Percentiles rank a stretch among this genome's conserved stretches.
These are phyloP conservation scores for Pseudogymnoascus sp. DNA, from an alignment of 2,329 filamentous ascomycete species.

Conservation along the genomic window DNA sequence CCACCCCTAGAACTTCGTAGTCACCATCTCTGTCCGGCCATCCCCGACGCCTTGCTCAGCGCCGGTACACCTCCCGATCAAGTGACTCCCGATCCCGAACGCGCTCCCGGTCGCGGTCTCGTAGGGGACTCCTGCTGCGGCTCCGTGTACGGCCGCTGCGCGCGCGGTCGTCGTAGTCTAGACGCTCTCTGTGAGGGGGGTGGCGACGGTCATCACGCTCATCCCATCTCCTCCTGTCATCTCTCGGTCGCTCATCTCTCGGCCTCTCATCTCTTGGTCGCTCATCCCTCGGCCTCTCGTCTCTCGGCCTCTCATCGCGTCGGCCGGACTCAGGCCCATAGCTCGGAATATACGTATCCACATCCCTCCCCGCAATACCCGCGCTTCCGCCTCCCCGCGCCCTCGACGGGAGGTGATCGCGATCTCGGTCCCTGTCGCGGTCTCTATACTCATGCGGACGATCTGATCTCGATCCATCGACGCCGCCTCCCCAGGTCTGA, in stretches of 20 bases:
- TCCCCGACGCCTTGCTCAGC: background rate
- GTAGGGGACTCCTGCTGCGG: conserved; percentile 38
- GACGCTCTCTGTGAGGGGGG: conserved; percentile 33
- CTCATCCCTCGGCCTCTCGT: conserved; percentile 31
- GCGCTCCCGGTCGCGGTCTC: conserved; percentile 35
- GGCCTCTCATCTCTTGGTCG: conserved; percentile 35
- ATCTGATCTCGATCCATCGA: conserved; percentile 26
- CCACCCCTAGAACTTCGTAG: background rate
- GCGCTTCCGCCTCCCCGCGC: conserved; percentile 17
- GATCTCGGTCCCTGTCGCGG: conserved; percentile 32
- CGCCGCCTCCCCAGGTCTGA: conserved; percentile 4
- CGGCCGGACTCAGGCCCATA: conserved; percentile 35
- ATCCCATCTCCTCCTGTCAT: conserved; percentile 29
- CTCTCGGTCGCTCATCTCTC: conserved; percentile 21
- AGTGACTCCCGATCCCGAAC: conserved; percentile 34
- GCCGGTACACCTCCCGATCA: conserved; percentile 17
- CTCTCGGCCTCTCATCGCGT: conserved; percentile 26
- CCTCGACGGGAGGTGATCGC: conserved; percentile 20
- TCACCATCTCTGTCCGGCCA: background rate
- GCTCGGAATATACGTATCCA: conserved; percentile 46
- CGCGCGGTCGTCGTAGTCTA: conserved; percentile 30
- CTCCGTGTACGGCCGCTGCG: conserved; percentile 34
- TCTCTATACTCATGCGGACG: conserved; percentile 37
- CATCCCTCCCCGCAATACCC: conserved; percentile 26
- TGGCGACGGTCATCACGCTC: conserved; percentile 34